Evolutionary conservation across 1,139 yeast genomes (phyloP).

Genomic region (Suhomyces coccinellae): DNA sequence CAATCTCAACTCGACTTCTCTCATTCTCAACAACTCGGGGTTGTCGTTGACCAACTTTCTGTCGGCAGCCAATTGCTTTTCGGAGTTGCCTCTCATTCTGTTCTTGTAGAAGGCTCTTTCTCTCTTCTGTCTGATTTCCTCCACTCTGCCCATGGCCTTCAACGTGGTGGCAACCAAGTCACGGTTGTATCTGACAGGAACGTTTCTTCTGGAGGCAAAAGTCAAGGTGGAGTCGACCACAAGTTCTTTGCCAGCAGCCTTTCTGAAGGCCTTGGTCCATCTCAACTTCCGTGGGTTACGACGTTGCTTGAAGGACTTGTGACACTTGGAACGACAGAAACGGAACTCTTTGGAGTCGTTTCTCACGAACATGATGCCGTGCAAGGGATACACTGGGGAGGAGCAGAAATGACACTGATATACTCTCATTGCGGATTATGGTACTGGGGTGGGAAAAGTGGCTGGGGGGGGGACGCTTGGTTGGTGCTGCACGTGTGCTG

Average conservation of each 20-base stretch:
- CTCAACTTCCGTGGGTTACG: conserved; percentile 97
- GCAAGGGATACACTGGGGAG: conserved; percentile 95
- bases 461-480: too few species aligned
- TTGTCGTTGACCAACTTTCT: conserved; percentile 83
- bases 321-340: conserved; percentile 98
- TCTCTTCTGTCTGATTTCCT: conserved; percentile 93
- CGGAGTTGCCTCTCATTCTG: conserved; percentile 98
- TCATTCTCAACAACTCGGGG: conserved; percentile 85
- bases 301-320: conserved; percentile 95
- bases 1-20: conserved; percentile 89
- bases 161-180: conserved; percentile 92
- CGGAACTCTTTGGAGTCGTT: conserved; percentile 97
- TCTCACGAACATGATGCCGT: conserved; percentile 97
- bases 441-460: neutral
- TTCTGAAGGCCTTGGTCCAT: conserved; percentile 99
- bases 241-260: conserved; percentile 98
- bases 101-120: conserved; percentile 98
- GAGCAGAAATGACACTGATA: conserved; percentile 96
- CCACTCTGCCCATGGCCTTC: conserved; percentile 93
- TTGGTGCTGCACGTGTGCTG: too few species aligned
- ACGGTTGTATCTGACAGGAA: conserved; percentile 96
- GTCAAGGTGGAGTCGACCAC: conserved; percentile 96
- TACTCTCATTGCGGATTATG: conserved; percentile 66
- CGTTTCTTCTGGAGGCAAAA: conserved; percentile 95
- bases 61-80: conserved; percentile 80